Percentiles rank a stretch among this genome's conserved stretches.
Conservation (phyloP, 1,284 basidiomycete species). For the Apiotrichum siamense region DNA sequence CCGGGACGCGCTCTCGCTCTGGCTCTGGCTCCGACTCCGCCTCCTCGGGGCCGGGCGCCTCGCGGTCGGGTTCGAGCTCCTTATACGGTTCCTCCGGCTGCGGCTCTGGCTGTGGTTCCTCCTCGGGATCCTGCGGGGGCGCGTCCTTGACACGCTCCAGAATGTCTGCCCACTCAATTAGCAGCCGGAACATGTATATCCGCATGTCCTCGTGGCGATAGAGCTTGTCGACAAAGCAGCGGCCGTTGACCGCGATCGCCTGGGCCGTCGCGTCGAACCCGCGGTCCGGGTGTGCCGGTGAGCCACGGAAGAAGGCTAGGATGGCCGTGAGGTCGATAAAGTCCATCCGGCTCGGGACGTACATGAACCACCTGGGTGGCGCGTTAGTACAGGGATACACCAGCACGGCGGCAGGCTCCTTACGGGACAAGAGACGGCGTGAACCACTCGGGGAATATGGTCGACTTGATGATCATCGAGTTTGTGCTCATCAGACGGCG, state of each 20-base stretch:
- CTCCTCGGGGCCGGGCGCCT: too few species aligned
- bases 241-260: conserved; percentile 42
- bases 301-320: conserved; percentile 44
- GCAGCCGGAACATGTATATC: conserved; percentile 45
- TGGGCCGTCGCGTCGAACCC: conserved; percentile 44
- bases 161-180: conserved; percentile 40
- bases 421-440: conserved; percentile 44
- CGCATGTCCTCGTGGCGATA: conserved; percentile 43
- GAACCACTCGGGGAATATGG: conserved; percentile 47
- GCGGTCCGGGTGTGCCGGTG: conserved; percentile 36
- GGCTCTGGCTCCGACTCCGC: too few species aligned
- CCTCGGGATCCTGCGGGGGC: too few species aligned
- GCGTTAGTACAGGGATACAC: too few species aligned
- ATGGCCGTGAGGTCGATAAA: conserved; percentile 44
- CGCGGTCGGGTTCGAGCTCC: too few species aligned
- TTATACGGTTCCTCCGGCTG: too few species aligned
- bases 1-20: too few species aligned
- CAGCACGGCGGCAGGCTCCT: too few species aligned
- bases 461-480: conserved; percentile 48
- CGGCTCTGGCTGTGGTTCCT: too few species aligned
- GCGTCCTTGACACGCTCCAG: too few species aligned
- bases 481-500: conserved; percentile 47
- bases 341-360: conserved; percentile 43
- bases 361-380: conserved; percentile 38
- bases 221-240: conserved; percentile 45